Conservation (phyloP, 176 grass and related monocot species). For the Musa schizocarpa region DNA sequence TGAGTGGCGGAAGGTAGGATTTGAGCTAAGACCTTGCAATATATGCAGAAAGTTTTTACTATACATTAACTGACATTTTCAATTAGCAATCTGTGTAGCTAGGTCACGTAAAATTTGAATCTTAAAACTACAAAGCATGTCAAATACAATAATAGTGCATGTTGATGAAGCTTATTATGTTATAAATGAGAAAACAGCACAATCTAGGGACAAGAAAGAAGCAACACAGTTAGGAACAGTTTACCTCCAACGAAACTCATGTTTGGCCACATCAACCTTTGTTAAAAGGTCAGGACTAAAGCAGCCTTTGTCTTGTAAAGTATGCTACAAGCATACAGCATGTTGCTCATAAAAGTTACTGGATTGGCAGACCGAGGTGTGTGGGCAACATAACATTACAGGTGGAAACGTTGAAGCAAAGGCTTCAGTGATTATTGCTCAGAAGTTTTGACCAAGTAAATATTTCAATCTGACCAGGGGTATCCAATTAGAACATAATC, state of each 20-base stretch:
- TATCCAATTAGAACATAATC: slow-evolving; percentile 95
- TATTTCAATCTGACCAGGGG: slow-evolving; percentile 95
- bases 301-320: slow-evolving; percentile 87
- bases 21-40: no score
- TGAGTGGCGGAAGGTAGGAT: no score
- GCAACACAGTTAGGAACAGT: not conserved
- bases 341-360: slow-evolving; percentile 93
- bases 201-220: not conserved
- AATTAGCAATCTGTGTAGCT: not conserved
- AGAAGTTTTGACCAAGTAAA: slow-evolving; percentile 98
- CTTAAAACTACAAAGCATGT: not conserved
- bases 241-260: slow-evolving; percentile 78
- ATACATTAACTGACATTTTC: no score
- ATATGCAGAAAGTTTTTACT: no score
- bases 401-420: slow-evolving; percentile 96
- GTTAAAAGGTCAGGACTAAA: slow-evolving; percentile 77
- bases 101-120: not conserved
- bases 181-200: not conserved
- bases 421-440: slow-evolving; percentile 94
- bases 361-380: slow-evolving; percentile 81
- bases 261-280: slow-evolving; percentile 84
- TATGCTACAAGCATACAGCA: slow-evolving; percentile 95
- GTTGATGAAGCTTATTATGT: not conserved
- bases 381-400: slow-evolving; percentile 70
- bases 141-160: not conserved